These are phyloP conservation scores for Fusarium stilboides DNA, from an alignment of 2,329 filamentous ascomycete species.

Conservation along the genomic window DNA sequence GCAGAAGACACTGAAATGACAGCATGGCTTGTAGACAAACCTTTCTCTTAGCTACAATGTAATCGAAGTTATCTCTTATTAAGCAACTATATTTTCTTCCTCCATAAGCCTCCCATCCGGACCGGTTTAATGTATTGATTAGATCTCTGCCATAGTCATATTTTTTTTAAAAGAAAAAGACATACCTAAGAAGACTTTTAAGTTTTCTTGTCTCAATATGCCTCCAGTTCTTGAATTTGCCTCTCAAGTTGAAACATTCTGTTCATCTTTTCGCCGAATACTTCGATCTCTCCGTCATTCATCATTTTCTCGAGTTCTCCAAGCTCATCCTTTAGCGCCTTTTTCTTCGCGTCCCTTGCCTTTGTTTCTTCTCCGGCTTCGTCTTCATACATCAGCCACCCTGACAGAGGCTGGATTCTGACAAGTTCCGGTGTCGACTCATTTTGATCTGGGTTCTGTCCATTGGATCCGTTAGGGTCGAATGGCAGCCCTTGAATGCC, in stretches of 20 bases:
- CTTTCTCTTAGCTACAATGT: no score
- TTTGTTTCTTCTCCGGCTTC: neutral
- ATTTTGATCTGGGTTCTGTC: neutral
- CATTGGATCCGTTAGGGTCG: neutral
- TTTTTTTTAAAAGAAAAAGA: no score
- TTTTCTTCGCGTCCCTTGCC: neutral
- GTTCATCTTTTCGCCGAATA: neutral
- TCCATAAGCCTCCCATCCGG: no score
- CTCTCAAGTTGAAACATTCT: neutral
- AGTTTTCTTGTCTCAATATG: neutral
- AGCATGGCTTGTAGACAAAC: no score
- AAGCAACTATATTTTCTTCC: no score
- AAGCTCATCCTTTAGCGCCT: neutral
- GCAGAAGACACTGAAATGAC: no score
- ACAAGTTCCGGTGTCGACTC: neutral
- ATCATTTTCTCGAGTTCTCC: neutral
- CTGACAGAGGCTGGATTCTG: neutral
- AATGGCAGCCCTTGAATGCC: constrained; percentile 8
- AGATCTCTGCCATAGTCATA: no score
- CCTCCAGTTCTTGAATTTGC: neutral
- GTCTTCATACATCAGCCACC: constrained; percentile 8
- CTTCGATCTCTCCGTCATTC: neutral
- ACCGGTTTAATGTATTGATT: no score
- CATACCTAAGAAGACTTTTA: no score
- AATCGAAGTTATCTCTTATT: no score